Percentiles rank a stretch among this genome's conserved stretches.
These are phyloP conservation scores for Adenanthera pavonina DNA, from an alignment of 306 rosid species.

Conservation along the genomic window DNA sequence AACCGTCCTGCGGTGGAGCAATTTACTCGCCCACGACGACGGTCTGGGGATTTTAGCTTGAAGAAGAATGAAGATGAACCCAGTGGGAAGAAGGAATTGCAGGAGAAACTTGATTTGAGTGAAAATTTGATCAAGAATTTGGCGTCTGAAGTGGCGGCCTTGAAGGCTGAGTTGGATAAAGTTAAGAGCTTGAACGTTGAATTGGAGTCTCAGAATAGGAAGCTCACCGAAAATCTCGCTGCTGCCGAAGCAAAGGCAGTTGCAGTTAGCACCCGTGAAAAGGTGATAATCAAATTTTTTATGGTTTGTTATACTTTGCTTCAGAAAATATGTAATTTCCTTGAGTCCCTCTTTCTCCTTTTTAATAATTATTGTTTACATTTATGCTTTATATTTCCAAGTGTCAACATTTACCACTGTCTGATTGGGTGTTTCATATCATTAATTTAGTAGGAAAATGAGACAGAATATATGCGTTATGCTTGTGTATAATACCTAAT, in stretches of 20 bases:
- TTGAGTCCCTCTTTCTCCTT: not conserved
- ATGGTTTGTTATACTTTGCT: not conserved
- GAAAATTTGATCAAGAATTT: conserved; percentile 65
- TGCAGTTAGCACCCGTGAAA: conserved; percentile 44
- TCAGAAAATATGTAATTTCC: not conserved
- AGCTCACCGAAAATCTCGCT: conserved; percentile 64
- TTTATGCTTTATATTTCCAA: conserved; percentile 15
- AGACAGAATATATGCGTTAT: conserved; percentile 13
- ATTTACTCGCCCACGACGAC: conserved; percentile 48
- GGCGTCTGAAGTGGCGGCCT: conserved; percentile 58
- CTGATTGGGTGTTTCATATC: conserved; percentile 30
- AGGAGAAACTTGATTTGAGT: conserved; percentile 54
- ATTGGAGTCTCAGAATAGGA: conserved; percentile 64
- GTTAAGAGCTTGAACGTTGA: conserved; percentile 61
- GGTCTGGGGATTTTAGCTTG: conserved; percentile 42
- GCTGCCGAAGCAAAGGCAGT: conserved; percentile 69
- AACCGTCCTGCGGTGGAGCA: conserved; percentile 52
- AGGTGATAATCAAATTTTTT: conserved; percentile 50
- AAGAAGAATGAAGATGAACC: conserved; percentile 55
- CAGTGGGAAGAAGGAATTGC: conserved; percentile 53
- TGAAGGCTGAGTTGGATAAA: conserved; percentile 76
- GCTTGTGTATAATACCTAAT: not conserved
- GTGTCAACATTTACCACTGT: conserved; percentile 15
- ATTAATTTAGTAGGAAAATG: conserved; percentile 1
- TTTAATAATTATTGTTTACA: not conserved